Percentiles rank a stretch among this genome's conserved stretches.
phyloP scores from a whole-genome alignment of 2,329 filamentous ascomycete genomes.

The Colletotrichum sp. region DNA sequence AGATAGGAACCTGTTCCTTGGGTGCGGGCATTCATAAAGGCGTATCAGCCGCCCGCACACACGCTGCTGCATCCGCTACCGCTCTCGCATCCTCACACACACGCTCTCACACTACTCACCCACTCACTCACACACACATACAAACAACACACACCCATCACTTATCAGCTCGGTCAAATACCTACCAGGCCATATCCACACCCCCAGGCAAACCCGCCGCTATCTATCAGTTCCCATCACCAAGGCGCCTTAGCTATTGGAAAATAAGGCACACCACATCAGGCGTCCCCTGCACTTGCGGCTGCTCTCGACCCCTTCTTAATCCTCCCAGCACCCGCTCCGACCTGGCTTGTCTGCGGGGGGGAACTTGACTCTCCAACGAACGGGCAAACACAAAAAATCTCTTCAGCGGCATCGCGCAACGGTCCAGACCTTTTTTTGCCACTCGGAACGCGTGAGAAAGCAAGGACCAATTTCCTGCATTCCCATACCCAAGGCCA shows the following conservation, averaged over 20 bases:
- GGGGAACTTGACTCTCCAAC: not conserved
- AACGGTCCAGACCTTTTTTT: conserved; percentile 4
- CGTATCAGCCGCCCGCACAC: not conserved
- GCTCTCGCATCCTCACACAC: not conserved
- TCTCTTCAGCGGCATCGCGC: conserved; percentile 13
- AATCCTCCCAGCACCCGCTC: conserved; percentile 20
- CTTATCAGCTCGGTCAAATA: conserved; percentile 26
- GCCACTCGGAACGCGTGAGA: conserved; percentile 17
- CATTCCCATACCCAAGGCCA: conserved; percentile 12
- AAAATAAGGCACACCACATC: conserved; percentile 19
- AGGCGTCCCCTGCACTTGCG: conserved; percentile 18
- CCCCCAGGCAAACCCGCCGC: conserved; percentile 17
- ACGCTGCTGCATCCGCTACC: not conserved
- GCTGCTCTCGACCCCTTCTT: conserved; percentile 18
- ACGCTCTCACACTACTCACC: not conserved
- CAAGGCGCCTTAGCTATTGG: conserved; percentile 18
- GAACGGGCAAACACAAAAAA: conserved; percentile 2
- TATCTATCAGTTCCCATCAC: conserved; percentile 19
- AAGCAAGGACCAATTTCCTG: conserved; percentile 17
- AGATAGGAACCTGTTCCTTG: not conserved
- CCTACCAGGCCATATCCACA: conserved; percentile 1
- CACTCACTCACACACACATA: not conserved
- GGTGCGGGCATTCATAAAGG: not conserved
- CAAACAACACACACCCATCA: not conserved
- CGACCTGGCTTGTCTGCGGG: conserved; percentile 8